Evolutionary conservation across 129 eudicot genomes (phyloP).

Genomic region (Tagetes erecta): DNA sequence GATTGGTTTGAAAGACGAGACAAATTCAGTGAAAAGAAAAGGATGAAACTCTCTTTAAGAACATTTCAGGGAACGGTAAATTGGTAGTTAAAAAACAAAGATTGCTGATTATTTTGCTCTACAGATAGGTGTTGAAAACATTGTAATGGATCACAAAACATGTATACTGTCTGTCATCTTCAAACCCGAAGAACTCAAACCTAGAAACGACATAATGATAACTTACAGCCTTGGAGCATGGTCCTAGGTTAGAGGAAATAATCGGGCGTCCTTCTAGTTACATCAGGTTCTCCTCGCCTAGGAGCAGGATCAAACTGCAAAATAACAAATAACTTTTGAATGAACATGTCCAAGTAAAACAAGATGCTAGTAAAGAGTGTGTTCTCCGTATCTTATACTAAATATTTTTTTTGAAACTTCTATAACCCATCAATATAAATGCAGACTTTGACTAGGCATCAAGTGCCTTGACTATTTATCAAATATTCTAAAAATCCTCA

Average conservation of each 20-base stretch:
- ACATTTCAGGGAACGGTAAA: too few species aligned
- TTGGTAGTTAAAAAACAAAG: not conserved
- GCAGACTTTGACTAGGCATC: not conserved
- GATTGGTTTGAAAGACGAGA: too few species aligned
- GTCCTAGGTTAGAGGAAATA: slow-evolving; percentile 44
- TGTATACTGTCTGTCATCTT: not conserved
- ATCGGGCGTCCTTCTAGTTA: slow-evolving; percentile 81
- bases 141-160: not conserved
- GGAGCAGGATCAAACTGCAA: slow-evolving; percentile 94
- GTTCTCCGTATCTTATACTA: not conserved
- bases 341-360: not conserved
- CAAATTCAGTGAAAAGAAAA: too few species aligned
- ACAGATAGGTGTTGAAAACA: not conserved
- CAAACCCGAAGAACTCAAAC: not conserved
- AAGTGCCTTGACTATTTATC: not conserved
- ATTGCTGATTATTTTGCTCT: not conserved
- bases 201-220: not conserved
- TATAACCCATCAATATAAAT: not conserved
- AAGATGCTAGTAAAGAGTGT: too few species aligned
- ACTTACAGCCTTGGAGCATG: not conserved
- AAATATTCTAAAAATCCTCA: not conserved
- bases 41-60: too few species aligned
- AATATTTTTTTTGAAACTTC: not conserved
- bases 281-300: slow-evolving; percentile 87
- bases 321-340: not conserved